Percentiles rank a stretch among this genome's conserved stretches.
Evolutionary conservation across 352 stramenopile genomes (phyloP).

Genomic region (Salisapilia sapeloensis): DNA sequence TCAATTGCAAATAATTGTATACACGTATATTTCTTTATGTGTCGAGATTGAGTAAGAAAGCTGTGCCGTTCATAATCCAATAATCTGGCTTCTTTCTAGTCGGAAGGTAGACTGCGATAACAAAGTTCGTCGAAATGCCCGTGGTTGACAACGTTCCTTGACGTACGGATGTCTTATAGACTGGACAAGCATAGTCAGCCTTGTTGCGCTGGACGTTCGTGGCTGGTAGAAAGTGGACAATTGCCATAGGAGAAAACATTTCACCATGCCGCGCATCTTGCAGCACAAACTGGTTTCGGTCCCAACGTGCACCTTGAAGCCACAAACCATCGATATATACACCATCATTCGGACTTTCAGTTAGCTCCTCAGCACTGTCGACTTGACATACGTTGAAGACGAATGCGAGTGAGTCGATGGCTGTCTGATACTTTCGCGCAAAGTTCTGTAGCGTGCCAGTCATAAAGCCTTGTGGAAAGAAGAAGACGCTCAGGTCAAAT

Average conservation of each 20-base stretch:
- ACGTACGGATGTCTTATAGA: slow-evolving; percentile 90
- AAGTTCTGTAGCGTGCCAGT: slow-evolving; percentile 90
- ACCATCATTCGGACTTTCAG: slow-evolving; percentile 66
- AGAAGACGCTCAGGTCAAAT: slow-evolving; percentile 89
- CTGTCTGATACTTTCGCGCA: slow-evolving; percentile 87
- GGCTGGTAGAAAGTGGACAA: slow-evolving; percentile 83
- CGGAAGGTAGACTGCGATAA: slow-evolving; percentile 84
- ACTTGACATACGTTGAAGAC: slow-evolving; percentile 76
- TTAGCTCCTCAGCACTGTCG: slow-evolving; percentile 30
- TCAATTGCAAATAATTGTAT: no score
- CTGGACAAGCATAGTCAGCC: slow-evolving; percentile 78
- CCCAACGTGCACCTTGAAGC: slow-evolving; percentile 81
- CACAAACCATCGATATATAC: slow-evolving; percentile 86
- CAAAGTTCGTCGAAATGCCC: slow-evolving; percentile 89
- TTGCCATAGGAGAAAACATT: slow-evolving; percentile 84
- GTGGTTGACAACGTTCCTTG: slow-evolving; percentile 86
- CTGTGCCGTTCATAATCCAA: slow-evolving; percentile 87
- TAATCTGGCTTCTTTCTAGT: slow-evolving; percentile 68
- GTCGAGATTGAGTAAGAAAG: slow-evolving; percentile 87
- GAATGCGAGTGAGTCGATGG: slow-evolving; percentile 89
- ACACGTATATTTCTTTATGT: slow-evolving; percentile 26
- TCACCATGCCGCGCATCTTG: slow-evolving; percentile 78
- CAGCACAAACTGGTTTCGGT: slow-evolving; percentile 36
- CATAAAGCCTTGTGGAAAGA: slow-evolving; percentile 94
- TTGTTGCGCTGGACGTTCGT: slow-evolving; percentile 46